Base-by-base conservation (phyloP, 2,329 filamentous ascomycete genomes). In the Corniculantispora saksenae region DNA sequence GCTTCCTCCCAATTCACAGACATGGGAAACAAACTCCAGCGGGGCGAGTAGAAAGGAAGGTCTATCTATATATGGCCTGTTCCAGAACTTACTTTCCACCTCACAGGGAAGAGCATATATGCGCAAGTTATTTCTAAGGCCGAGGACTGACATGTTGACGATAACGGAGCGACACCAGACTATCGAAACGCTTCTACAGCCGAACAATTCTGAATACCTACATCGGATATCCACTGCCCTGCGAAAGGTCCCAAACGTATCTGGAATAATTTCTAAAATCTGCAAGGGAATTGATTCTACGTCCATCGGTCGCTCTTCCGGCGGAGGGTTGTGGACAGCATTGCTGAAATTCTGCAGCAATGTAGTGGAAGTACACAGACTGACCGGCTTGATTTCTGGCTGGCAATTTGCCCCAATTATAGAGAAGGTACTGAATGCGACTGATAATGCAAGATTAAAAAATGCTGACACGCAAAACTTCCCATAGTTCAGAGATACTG, bases 41-140 rank as follows among this genome's bases (percentile, higher is more conserved):
- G 35, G n/a, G 10, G 51, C 45, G 35, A 45, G 59, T 17, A 47
- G 86, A 1, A 97, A 94, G 75, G 93, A 97, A 78, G 91, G 88
- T 19, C 82, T 95, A 1, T 98, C 92, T 0, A 79, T 97, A 0
- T 97, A 91, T 74, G 94, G 92, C 0, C 80, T 98, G 0, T 96
- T 97, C 67, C 87, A 90, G 65, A 83, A 87, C 63, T 80, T 95
- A 35, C 88, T 91, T 29, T 85, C 85, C 63, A 97, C 93, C 3
- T 84, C 91, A 1, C 93, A 97, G 74, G 95, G 95, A 0, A 92
- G 88, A 70, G 73, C 80, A 29, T 83, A 85, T 51, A 82, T 99
- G 6, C 89, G 91, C n/a, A 89, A 92, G 70, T 85, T 91, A 60
- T 95, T 99, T 69, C 79, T 97, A 9, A 88, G 91, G 0, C 95